A percentile compares a stretch with the other conserved stretches of the same genome.
phyloP scores from a whole-genome alignment of 2,329 filamentous ascomycete species.

The Amauroascus niger region DNA sequence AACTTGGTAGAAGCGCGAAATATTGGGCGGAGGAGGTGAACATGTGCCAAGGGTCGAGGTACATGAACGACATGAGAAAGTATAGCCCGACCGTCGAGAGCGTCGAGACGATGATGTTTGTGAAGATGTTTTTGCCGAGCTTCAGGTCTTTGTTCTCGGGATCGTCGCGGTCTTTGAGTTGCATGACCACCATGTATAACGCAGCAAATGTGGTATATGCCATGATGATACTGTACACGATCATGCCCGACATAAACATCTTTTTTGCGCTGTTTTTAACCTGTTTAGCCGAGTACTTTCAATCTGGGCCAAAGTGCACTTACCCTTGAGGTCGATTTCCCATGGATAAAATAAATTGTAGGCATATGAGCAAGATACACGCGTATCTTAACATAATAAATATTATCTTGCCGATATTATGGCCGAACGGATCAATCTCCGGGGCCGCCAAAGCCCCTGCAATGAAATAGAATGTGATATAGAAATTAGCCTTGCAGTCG shows the following conservation, averaged over 20 bases:
- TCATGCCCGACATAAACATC: conserved; percentile 78
- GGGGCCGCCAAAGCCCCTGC: conserved; percentile 77
- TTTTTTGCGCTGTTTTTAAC: conserved; percentile 54
- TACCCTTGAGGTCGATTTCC: conserved; percentile 88
- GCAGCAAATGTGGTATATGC: conserved; percentile 83
- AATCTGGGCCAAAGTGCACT: conserved; percentile 17
- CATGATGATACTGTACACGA: conserved; percentile 92
- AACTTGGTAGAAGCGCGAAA: conserved; percentile 80
- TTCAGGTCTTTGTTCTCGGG: conserved; percentile 39
- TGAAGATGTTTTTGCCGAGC: conserved; percentile 82
- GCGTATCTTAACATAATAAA: conserved; percentile 80
- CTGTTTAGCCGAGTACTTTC: background rate
- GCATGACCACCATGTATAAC: conserved; percentile 78
- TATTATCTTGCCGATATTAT: conserved; percentile 71
- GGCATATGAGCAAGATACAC: conserved; percentile 76
- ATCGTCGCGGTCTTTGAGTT: conserved; percentile 50
- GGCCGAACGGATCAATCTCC: conserved; percentile 78
- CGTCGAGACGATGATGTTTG: conserved; percentile 86
- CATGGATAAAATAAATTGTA: conserved; percentile 93
- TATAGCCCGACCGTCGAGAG: conserved; percentile 84
- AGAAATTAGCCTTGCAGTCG: conserved; percentile 68
- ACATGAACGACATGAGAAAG: conserved; percentile 91
- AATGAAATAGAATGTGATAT: conserved; percentile 97
- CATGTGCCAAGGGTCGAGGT: conserved; percentile 98
- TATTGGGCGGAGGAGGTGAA: conserved; percentile 86